Evolutionary conservation across 1,284 basidiomycete genomes (phyloP), one percentile per base, ranked within the genome.

Genomic region (Tremellales sp.): DNA sequence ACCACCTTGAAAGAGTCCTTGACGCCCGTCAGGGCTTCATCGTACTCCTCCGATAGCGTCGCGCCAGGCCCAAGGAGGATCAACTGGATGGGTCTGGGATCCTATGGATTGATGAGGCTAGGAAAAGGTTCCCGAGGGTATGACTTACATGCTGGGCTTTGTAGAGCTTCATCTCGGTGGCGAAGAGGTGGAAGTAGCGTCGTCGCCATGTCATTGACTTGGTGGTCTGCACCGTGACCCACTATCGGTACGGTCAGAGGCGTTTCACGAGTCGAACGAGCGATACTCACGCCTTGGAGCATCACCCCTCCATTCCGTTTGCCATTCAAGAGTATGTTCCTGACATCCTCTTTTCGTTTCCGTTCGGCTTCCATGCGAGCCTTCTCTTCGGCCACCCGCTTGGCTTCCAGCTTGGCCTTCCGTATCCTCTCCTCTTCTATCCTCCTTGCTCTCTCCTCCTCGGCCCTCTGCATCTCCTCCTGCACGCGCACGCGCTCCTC

Each of bases 1-100:
- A 52, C 33, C 32, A 71, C 44, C 48, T 64, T 67, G 57, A 66
- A 71, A 42, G 62, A 65, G 5, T 59, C 66, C 27, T 65, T 60
- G 6, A 71, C 66, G n/a, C n/a, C n/a, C n/a, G n/a, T n/a, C 47
- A 67, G 66, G 14, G 56, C 57, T 43, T 71, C 69, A 43, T 71
- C 69, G 53, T 70, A 71, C 28, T 38, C 50, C 28, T 58, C 56
- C 6, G 55, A 54, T 1, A 67, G 37, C 10, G 38, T 42, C 1
- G 54, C 34, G 0, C 29, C 36, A 0, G 19, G 24, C 7, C 51
- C 51, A 9, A 66, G 47, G 16, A 43, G 50, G 7, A 66, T 60
- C 4, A 45, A 49, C 33, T 56, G 53, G 3, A 66, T 65, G 0
- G 62, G 58, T 31, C 56, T 59, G 1, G 34, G 45, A 35, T 63